phyloP scores from a whole-genome alignment of 1,284 basidiomycete species.

The Xerocomus amazonicus region DNA sequence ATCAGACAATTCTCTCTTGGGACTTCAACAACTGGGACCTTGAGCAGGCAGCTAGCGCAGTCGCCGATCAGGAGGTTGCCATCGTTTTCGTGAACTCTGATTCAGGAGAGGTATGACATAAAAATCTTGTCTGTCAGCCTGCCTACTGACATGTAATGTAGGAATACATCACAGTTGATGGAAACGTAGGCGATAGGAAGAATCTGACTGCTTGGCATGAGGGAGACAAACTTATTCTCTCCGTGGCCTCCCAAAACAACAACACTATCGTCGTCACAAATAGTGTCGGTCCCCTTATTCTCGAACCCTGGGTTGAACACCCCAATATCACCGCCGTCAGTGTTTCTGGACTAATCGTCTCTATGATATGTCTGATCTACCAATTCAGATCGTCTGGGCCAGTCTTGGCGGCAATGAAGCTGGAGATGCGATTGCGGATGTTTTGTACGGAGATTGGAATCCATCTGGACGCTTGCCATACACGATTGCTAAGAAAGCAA shows the following conservation, averaged over 20 bases:
- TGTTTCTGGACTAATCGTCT: not conserved
- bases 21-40: conserved; percentile 36
- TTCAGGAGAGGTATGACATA: conserved; percentile 35
- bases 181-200: conserved; percentile 44
- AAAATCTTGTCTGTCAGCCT: not conserved
- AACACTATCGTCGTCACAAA: conserved; percentile 61
- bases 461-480: conserved; percentile 56
- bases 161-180: conserved; percentile 52
- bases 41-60: conserved; percentile 25
- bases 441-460: conserved; percentile 50
- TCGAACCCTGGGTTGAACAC: conserved; percentile 53
- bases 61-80: conserved; percentile 29
- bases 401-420: conserved; percentile 60
- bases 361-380: not conserved
- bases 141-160: conserved; percentile 24
- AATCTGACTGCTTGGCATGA: conserved; percentile 57
- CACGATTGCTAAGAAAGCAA: conserved; percentile 49
- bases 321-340: conserved; percentile 47
- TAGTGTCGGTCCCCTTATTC: conserved; percentile 47
- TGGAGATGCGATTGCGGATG: conserved; percentile 39
- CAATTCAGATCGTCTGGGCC: conserved; percentile 41
- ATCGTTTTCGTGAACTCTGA: conserved; percentile 41
- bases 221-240: conserved; percentile 45
- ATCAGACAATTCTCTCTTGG: conserved; percentile 37
- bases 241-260: conserved; percentile 37